phyloP scores from a whole-genome alignment of 106 monocot species.

The Apostasia ramifera region DNA sequence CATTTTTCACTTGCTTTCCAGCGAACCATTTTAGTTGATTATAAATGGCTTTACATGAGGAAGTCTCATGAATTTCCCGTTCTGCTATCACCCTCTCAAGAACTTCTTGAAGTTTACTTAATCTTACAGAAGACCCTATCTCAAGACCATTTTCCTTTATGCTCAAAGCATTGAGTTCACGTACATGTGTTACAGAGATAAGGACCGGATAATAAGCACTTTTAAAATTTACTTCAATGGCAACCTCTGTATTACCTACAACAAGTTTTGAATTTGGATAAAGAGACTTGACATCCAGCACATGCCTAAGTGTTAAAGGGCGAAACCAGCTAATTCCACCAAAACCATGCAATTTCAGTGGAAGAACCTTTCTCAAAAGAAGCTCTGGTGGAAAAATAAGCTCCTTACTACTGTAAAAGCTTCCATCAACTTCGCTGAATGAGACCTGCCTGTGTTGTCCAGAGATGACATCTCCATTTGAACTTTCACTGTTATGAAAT shows the following conservation, averaged over 20 bases:
- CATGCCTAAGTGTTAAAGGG: slow-evolving; percentile 59
- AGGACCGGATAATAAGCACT: slow-evolving; percentile 61
- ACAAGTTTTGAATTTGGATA: slow-evolving; percentile 82
- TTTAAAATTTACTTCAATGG: slow-evolving; percentile 87
- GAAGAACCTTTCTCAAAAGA: slow-evolving; percentile 41
- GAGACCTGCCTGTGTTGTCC: slow-evolving; percentile 24
- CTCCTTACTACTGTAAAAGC: slow-evolving; percentile 60
- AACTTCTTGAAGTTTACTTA: slow-evolving; percentile 68
- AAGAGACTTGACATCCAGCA: slow-evolving; percentile 57
- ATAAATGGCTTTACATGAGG: slow-evolving; percentile 75
- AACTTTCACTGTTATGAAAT: slow-evolving; percentile 14
- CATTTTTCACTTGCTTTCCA: slow-evolving; percentile 93
- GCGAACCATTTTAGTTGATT: slow-evolving; percentile 97
- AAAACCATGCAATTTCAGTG: slow-evolving; percentile 65
- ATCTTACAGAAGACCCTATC: slow-evolving; percentile 85
- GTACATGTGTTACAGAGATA: slow-evolving; percentile 61
- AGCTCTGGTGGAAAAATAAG: slow-evolving; percentile 98
- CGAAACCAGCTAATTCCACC: slow-evolving; percentile 81
- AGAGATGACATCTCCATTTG: neutral
- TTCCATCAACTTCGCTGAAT: slow-evolving; percentile 73
- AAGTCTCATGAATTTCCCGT: slow-evolving; percentile 41
- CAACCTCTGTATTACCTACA: slow-evolving; percentile 91
- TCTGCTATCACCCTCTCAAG: slow-evolving; percentile 47
- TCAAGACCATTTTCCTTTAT: slow-evolving; percentile 62
- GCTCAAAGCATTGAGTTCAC: slow-evolving; percentile 65